Evolutionary conservation across 2,329 filamentous ascomycete genomes (phyloP), one percentile per base, ranked within the genome.

Genomic region (Aspergillus sp.): DNA sequence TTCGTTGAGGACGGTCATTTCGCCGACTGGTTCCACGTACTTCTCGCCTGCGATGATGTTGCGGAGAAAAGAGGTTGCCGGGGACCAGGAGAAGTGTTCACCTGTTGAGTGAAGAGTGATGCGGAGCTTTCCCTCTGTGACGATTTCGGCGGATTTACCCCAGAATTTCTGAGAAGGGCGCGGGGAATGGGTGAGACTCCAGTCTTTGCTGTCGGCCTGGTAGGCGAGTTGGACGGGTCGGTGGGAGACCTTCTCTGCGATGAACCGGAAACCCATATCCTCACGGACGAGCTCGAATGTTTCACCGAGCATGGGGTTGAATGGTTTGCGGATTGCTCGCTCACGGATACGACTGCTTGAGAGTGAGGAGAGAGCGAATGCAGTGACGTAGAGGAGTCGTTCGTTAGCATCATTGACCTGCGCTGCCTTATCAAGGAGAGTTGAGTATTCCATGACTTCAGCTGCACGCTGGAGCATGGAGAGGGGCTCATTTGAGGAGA

Each of bases 31-130:
- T 76, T 99, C 95, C 12, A 98, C 87, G 71, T 99, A 99, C 76
- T 98, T 99, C 75, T 99, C 95, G 40, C 95, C 95, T 67, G 96
- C 93, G 55, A 99, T 96, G 52, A 99, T 91, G 72, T 99, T 99
- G 48, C 95, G 87, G 54, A 99, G 78, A 76, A 97, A 98, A 64
- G 90, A 91, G 4, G 91, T 96, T 1, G 93, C 91, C 17, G 91
- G 83, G 46, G 84, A 89, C 91, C 92, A 99, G 66, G 88, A 93
- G 77, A 93, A 99, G 60, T 86, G 83, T 71, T 98, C 93, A 54
- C 91, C 89, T 1, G 80, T 84, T 2, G 83, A 82, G 70, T 95
- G 87, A 27, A 99, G 79, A 40, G 87, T 86, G 40, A 97, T 81
- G 49, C 93, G 86, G 3, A 91, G 87, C 24, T 91, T 89, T 2